Evolutionary conservation across 768 basidiomycete genomes (phyloP).

Genomic region (Cystobasidium onofrii): DNA sequence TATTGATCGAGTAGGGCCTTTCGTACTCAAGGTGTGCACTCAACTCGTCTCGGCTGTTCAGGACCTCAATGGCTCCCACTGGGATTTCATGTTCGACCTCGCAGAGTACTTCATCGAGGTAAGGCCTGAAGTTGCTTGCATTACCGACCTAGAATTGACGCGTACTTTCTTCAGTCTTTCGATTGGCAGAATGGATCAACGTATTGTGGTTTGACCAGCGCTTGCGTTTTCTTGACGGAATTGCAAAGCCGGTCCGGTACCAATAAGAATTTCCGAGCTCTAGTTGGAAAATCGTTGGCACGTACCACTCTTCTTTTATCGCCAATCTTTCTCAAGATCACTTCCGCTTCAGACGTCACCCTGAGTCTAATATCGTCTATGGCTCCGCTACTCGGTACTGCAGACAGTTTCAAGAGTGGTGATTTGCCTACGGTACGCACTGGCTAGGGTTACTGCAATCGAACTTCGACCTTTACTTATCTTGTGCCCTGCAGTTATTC

Average conservation of each 20-base stretch:
- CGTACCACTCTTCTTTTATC: conserved; percentile 52
- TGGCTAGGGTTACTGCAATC: background rate
- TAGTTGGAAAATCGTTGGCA: conserved; percentile 62
- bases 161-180: conserved; percentile 50
- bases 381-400: conserved; percentile 44
- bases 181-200: conserved; percentile 56
- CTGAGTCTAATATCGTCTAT: background rate
- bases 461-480: background rate
- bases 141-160: background rate
- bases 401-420: conserved; percentile 47
- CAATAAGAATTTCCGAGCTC: conserved; percentile 64
- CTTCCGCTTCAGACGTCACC: background rate
- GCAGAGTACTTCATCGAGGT: conserved; percentile 84
- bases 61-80: conserved; percentile 74
- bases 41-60: conserved; percentile 80
- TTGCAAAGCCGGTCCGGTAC: conserved; percentile 63
- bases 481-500: background rate
- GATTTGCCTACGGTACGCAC: conserved; percentile 45
- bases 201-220: conserved; percentile 60
- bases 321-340: background rate
- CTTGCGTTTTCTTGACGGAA: conserved; percentile 58
- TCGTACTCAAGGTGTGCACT: conserved; percentile 54
- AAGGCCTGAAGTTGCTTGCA: conserved; percentile 39
- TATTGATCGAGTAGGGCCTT: background rate
- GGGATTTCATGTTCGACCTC: conserved; percentile 85